These are phyloP conservation scores for Hevea brasiliensis DNA, from an alignment of 345 rosid genomes.

Conservation along the genomic window DNA sequence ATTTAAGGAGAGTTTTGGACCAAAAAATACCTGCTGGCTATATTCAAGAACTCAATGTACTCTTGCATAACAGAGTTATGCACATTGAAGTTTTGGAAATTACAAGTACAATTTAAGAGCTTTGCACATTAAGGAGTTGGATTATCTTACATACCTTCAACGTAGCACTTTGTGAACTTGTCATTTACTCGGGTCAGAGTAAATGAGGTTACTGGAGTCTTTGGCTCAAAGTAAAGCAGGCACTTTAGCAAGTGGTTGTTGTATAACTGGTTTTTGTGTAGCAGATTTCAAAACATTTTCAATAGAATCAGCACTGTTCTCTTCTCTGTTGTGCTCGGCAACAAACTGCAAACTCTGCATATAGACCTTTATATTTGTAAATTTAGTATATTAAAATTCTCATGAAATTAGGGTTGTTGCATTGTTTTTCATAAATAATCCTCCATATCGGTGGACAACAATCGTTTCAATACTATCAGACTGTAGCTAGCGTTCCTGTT, in stretches of 20 bases:
- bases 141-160: slow-evolving; percentile 50
- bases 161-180: slow-evolving; percentile 41
- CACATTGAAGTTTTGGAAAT: slow-evolving; percentile 14
- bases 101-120: not conserved
- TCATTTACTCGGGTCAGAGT: slow-evolving; percentile 22
- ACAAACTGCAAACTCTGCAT: slow-evolving; percentile 35
- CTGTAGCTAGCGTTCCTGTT: not conserved
- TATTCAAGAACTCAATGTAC: slow-evolving; percentile 65
- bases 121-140: not conserved
- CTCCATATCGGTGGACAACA: not conserved
- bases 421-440: not conserved
- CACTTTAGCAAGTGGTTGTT: not conserved
- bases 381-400: slow-evolving; percentile 1
- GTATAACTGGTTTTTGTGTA: slow-evolving; percentile 38
- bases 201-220: slow-evolving; percentile 51
- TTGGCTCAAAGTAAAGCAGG: slow-evolving; percentile 32
- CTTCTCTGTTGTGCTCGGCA: slow-evolving; percentile 30
- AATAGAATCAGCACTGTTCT: slow-evolving; percentile 10
- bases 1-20: not conserved
- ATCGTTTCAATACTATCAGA: not conserved
- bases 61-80: slow-evolving; percentile 64
- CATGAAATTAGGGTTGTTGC: not conserved
- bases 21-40: slow-evolving; percentile 62
- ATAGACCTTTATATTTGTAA: slow-evolving; percentile 9
- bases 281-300: slow-evolving; percentile 22